Conservation (phyloP, 768 basidiomycete genomes). For the Dacryopinax spathularia region DNA sequence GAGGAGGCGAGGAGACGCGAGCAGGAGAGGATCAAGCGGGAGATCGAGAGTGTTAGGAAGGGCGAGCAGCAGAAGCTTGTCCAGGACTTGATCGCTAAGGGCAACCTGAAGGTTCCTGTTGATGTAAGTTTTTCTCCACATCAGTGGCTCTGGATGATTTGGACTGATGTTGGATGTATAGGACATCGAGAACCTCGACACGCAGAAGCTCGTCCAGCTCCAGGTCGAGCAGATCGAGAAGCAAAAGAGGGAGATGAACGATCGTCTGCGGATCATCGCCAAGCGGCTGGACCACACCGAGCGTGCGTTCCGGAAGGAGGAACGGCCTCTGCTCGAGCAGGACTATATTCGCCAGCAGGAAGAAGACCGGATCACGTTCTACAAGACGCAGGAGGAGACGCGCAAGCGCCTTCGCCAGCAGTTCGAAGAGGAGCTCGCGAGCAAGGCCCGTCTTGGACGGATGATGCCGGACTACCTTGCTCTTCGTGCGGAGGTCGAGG, state of each 20-base stretch:
- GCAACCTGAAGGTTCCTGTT: slow-evolving; percentile 55
- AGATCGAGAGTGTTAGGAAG: slow-evolving; percentile 56
- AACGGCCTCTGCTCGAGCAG: slow-evolving; percentile 65
- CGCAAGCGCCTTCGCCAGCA: slow-evolving; percentile 39
- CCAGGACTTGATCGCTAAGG: slow-evolving; percentile 65
- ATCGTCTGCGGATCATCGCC: slow-evolving; percentile 62
- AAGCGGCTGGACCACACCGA: slow-evolving; percentile 94
- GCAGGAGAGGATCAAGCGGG: slow-evolving; percentile 25
- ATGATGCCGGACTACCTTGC: slow-evolving; percentile 57
- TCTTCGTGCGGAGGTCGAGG: slow-evolving; percentile 39
- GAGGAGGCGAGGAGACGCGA: slow-evolving; percentile 57
- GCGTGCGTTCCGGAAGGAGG: slow-evolving; percentile 87
- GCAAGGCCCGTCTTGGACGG: slow-evolving; percentile 58
- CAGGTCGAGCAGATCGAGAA: slow-evolving; percentile 94
- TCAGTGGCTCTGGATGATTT: background rate
- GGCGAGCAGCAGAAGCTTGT: slow-evolving; percentile 85
- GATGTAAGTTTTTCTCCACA: slow-evolving; percentile 40
- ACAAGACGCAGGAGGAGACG: slow-evolving; percentile 42
- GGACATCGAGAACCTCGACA: slow-evolving; percentile 74
- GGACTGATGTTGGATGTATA: slow-evolving; percentile 19
- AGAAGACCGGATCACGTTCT: slow-evolving; percentile 56
- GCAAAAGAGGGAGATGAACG: slow-evolving; percentile 77
- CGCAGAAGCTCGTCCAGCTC: slow-evolving; percentile 70
- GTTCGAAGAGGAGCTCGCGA: slow-evolving; percentile 52
- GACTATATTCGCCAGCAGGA: slow-evolving; percentile 82